Conservation (phyloP, 2,329 filamentous ascomycete genomes). For the Mollisiaceae sp. region DNA sequence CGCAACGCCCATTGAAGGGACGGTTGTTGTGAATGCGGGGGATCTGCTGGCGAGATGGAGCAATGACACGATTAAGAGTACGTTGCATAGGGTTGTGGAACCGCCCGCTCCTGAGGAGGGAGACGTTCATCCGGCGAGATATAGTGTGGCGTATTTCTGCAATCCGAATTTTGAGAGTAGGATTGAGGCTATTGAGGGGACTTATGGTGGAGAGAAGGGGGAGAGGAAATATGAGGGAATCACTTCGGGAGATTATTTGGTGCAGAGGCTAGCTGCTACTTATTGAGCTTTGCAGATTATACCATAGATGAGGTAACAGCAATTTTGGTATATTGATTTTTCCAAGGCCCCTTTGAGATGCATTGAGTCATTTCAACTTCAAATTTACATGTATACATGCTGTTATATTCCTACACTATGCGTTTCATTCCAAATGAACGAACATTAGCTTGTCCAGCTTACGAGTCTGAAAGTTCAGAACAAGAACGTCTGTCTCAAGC, state of each 20-base stretch:
- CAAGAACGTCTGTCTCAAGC: too few relatives aligned
- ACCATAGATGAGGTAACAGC: neutral
- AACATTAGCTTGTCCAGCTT: too few relatives aligned
- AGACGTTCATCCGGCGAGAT: conserved; percentile 71
- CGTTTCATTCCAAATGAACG: too few relatives aligned
- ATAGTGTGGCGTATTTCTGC: conserved; percentile 86
- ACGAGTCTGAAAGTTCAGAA: too few relatives aligned
- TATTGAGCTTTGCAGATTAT: conserved; percentile 50
- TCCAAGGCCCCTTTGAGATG: neutral
- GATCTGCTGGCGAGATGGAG: conserved; percentile 87
- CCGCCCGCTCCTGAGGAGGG: conserved; percentile 66
- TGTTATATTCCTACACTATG: too few relatives aligned
- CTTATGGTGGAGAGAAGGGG: conserved; percentile 58
- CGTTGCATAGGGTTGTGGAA: conserved; percentile 87
- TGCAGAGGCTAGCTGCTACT: conserved; percentile 78
- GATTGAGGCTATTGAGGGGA: conserved; percentile 71
- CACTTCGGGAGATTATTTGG: conserved; percentile 80
- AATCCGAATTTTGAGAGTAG: conserved; percentile 68
- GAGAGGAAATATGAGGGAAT: conserved; percentile 82
- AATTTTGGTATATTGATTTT: neutral
- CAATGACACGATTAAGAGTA: conserved; percentile 71
- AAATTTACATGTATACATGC: too few relatives aligned
- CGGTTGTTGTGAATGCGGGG: conserved; percentile 87
- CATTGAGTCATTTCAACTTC: neutral
- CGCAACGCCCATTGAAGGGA: conserved; percentile 79